phyloP scores from a whole-genome alignment of 2,329 filamentous ascomycete species.

The Sclerotinia nivalis region DNA sequence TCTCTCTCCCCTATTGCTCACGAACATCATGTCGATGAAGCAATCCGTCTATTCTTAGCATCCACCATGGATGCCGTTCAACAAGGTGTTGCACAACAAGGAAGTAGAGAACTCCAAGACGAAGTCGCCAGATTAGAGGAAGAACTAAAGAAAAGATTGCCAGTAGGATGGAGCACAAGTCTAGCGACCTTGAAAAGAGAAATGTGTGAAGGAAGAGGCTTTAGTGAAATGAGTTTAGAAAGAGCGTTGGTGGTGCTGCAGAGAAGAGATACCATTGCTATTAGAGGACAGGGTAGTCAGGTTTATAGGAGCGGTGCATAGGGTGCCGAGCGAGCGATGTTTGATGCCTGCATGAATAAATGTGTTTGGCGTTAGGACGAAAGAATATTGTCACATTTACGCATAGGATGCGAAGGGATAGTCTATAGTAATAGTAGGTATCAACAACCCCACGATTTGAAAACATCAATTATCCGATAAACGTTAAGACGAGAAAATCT shows the following conservation, averaged over 20 bases:
- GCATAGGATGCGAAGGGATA: neutral
- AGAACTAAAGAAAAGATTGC: constrained; percentile 81
- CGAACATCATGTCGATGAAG: constrained; percentile 92
- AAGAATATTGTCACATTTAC: constrained; percentile 1
- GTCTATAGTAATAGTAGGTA: neutral
- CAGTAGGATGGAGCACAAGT: constrained; percentile 94
- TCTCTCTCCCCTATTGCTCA: constrained; percentile 82
- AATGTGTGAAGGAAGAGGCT: constrained; percentile 89
- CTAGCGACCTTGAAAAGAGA: constrained; percentile 82
- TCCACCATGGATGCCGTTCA: constrained; percentile 98
- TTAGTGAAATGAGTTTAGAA: constrained; percentile 82
- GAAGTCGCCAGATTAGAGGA: constrained; percentile 85
- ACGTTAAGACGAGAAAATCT: neutral
- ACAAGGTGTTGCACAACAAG: constrained; percentile 73
- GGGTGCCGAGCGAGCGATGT: neutral
- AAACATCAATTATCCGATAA: neutral
- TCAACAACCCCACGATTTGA: neutral
- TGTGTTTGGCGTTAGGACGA: constrained; percentile 16
- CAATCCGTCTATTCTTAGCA: constrained; percentile 92
- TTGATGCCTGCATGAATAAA: constrained; percentile 12
- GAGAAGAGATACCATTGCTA: constrained; percentile 81
- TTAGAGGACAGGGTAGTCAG: constrained; percentile 73
- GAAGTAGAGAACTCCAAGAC: constrained; percentile 85
- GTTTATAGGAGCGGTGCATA: constrained; percentile 73
- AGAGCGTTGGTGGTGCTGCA: constrained; percentile 84